Base-by-base conservation (phyloP, 805 yeast genomes). In the Teunomyces cretensis region DNA sequence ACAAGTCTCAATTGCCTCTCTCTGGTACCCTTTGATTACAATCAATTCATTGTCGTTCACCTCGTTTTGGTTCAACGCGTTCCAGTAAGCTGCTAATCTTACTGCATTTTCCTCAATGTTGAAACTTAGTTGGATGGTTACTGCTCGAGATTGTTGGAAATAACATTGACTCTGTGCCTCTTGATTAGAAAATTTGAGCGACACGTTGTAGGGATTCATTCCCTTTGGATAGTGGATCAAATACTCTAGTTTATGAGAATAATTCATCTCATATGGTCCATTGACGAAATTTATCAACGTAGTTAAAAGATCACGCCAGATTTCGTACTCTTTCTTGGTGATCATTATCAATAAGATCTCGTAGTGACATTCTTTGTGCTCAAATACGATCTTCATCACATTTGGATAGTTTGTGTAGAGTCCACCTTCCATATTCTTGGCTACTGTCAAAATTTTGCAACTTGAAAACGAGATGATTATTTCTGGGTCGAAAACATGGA, bases 381-480 rank as follows among this genome's bases (percentile, higher is more conserved):
- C 84, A 60, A 79, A 79, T 3, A 67, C 52, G 1, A 82, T 26
- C 50, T 80, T 81, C 39, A 79, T 60, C 8, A 60, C 47, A 38
- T 56, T 47, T 0, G 64, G 58, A 49, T 62, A 63, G 1, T 47
- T 52, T 0, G 77, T 60, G 41, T 49, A 67, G 19, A 64, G 39
- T 1, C 73, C 70, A 7, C 67, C 66, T 6, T 49, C 49, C 9
- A 50, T 50, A 9, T 65, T 63, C 40, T 46, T 58, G 8, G 48
- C 50, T 19, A 57, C 57, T 13, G 44, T 45, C n/a, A 56, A 33
- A 8, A 72, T 11, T 33, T 52, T 51, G 43, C 69, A 55, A 30
- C 59, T 62, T 5, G 72, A 51, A 27, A 80, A 57, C 0, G 86
- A 83, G 7, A 82, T 64, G 11, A 80, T 67, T 49, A 80, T 76